Evolutionary conservation across 371 early-diverging fungal species (phyloP).

Genomic region (Thermomucor indicae-seudaticae): DNA sequence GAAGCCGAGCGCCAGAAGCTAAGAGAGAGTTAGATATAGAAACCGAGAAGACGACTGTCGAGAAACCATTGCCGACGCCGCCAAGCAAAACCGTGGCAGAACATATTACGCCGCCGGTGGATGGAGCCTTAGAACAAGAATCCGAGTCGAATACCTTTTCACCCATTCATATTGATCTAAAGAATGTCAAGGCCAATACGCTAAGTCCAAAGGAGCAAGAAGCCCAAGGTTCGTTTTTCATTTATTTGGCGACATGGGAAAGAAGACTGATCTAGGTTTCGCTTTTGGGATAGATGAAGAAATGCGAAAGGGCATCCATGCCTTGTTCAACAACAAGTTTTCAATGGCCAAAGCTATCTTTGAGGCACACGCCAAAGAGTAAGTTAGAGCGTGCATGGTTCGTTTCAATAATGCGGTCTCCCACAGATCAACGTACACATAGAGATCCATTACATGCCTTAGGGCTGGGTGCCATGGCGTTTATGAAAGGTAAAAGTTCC

Average conservation of each 20-base stretch:
- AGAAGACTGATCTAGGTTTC: not conserved
- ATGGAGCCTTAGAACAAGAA: not conserved
- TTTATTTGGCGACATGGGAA: too few species aligned
- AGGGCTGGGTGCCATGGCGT: constrained; percentile 35
- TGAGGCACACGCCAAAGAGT: constrained; percentile 17
- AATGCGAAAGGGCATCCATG: constrained; percentile 41
- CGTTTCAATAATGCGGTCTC: too few species aligned
- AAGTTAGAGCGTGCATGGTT: too few species aligned
- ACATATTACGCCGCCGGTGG: too few species aligned
- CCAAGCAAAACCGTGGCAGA: too few species aligned
- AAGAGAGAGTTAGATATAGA: too few species aligned
- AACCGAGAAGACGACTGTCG: too few species aligned
- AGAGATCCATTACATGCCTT: constrained; percentile 39
- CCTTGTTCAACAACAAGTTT: constrained; percentile 51
- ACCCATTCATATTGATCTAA: constrained; percentile 24
- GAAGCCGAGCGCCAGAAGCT: too few species aligned
- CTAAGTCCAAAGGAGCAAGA: constrained; percentile 49
- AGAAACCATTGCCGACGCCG: too few species aligned
- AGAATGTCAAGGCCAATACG: constrained; percentile 39
- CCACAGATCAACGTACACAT: not conserved
- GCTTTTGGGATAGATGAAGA: constrained; percentile 24
- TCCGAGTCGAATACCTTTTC: constrained; percentile 16
- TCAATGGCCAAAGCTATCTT: constrained; percentile 31
- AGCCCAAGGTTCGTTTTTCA: constrained; percentile 46
- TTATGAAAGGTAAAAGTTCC: constrained; percentile 32